These are phyloP conservation scores for Xerocomus potaroensis DNA, from an alignment of 768 basidiomycete species.

Conservation along the genomic window DNA sequence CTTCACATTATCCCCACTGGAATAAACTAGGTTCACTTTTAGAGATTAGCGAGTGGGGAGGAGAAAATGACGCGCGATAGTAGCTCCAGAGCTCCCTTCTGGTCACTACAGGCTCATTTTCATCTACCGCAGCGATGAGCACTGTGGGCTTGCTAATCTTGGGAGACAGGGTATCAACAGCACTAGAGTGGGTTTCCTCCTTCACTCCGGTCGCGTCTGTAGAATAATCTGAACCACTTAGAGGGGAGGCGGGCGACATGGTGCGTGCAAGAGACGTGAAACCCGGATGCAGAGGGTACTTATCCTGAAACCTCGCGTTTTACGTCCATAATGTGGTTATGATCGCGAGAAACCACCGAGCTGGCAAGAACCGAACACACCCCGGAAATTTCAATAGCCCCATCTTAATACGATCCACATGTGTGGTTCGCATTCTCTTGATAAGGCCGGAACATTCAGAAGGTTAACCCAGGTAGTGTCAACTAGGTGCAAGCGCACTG, in stretches of 20 bases:
- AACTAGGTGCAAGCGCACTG: too few relatives aligned
- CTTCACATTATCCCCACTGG: conserved; percentile 75
- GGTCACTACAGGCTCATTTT: conserved; percentile 66
- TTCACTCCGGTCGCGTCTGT: conserved; percentile 8
- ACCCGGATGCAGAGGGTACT: too few relatives aligned
- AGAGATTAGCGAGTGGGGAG: background rate
- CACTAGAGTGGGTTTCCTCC: conserved; percentile 3
- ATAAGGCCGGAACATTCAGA: too few relatives aligned
- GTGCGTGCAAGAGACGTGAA: background rate
- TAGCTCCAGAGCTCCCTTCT: conserved; percentile 77
- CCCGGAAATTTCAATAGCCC: too few relatives aligned
- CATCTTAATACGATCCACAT: too few relatives aligned
- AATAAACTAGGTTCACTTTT: conserved; percentile 51
- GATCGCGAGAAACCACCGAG: too few relatives aligned
- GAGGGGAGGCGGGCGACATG: conserved; percentile 12
- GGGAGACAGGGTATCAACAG: conserved; percentile 3
- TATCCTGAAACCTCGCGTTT: too few relatives aligned
- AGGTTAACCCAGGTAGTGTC: too few relatives aligned
- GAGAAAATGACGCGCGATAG: conserved; percentile 43
- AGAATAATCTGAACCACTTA: background rate
- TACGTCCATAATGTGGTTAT: too few relatives aligned
- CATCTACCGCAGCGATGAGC: conserved; percentile 38
- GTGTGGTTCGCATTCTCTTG: too few relatives aligned
- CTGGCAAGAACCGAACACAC: too few relatives aligned
- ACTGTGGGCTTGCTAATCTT: conserved; percentile 14